These are phyloP conservation scores for Chloris gayana DNA, from an alignment of 176 grass and related monocot genomes.

Conservation along the genomic window DNA sequence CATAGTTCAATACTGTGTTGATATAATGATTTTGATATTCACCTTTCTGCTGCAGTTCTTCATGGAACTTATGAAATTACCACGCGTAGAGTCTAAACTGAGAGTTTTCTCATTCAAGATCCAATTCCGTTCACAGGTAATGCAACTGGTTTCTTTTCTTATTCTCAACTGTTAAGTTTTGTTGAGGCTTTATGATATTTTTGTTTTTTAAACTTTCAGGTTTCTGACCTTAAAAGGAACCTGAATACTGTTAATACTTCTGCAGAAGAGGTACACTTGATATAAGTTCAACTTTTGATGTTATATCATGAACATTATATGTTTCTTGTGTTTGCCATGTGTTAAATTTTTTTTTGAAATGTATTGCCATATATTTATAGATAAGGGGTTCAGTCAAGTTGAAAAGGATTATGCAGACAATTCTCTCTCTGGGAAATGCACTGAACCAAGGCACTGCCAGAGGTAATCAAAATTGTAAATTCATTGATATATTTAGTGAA, in stretches of 20 bases:
- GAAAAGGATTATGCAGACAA: slow-evolving; percentile 99
- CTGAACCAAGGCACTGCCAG: slow-evolving; percentile 99
- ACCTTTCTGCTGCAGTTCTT: slow-evolving; percentile 69
- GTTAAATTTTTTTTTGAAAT: no score
- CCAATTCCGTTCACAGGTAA: slow-evolving; percentile 79
- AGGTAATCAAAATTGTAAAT: slow-evolving; percentile 63
- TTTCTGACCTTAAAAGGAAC: slow-evolving; percentile 83
- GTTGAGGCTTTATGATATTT: slow-evolving; percentile 40
- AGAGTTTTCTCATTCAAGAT: slow-evolving; percentile 96
- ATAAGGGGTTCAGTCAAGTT: slow-evolving; percentile 93
- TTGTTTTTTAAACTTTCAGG: slow-evolving; percentile 49
- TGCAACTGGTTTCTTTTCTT: slow-evolving; percentile 39
- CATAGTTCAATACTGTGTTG: slow-evolving; percentile 3
- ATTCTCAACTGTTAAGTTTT: slow-evolving; percentile 26
- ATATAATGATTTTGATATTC: not conserved
- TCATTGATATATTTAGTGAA: slow-evolving; percentile 25
- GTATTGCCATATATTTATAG: slow-evolving; percentile 45
- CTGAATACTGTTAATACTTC: slow-evolving; percentile 86
- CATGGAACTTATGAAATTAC: slow-evolving; percentile 96
- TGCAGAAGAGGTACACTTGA: slow-evolving; percentile 73
- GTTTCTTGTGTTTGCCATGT: slow-evolving; percentile 34
- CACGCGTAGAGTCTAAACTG: slow-evolving; percentile 89
- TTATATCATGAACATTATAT: slow-evolving; percentile 30
- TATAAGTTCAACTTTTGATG: slow-evolving; percentile 28
- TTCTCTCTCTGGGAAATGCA: slow-evolving; percentile 99